A percentile compares a stretch with the other conserved stretches of the same genome.
Evolutionary conservation across 345 rosid genomes (phyloP).

Genomic region (Eucalyptus albens): DNA sequence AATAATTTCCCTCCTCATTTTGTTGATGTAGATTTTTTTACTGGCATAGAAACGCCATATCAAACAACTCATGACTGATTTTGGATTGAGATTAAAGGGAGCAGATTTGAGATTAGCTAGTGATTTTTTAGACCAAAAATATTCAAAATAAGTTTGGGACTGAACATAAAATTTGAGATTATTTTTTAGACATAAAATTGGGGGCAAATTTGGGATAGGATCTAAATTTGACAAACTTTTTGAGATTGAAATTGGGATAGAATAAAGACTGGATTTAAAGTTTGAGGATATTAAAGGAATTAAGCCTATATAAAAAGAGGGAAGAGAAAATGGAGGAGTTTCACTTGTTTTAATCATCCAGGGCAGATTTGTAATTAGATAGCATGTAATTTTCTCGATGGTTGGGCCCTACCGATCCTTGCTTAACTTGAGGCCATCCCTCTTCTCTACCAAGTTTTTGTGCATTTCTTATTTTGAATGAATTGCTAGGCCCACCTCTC

Average conservation of each 20-base stretch:
- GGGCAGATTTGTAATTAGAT: background rate
- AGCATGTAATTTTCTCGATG: background rate
- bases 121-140: background rate
- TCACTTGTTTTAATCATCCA: background rate
- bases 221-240: too few relatives aligned
- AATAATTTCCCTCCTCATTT: too few relatives aligned
- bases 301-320: background rate
- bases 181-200: too few relatives aligned
- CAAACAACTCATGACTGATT: too few relatives aligned
- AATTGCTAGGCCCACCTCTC: background rate
- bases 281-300: background rate
- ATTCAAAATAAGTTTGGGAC: too few relatives aligned
- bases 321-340: background rate
- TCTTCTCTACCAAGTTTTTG: background rate
- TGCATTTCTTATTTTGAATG: background rate
- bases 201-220: background rate
- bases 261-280: too few relatives aligned
- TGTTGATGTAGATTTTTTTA: too few relatives aligned
- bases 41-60: fast-evolving
- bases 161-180: too few relatives aligned
- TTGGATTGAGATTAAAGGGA: too few relatives aligned
- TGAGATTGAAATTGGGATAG: too few relatives aligned
- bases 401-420: background rate
- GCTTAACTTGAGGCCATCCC: background rate
- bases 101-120: too few relatives aligned